A percentile compares a stretch with the other conserved stretches of the same genome.
phyloP scores from a whole-genome alignment of 1,284 basidiomycete species.

The Peniophora sp. region DNA sequence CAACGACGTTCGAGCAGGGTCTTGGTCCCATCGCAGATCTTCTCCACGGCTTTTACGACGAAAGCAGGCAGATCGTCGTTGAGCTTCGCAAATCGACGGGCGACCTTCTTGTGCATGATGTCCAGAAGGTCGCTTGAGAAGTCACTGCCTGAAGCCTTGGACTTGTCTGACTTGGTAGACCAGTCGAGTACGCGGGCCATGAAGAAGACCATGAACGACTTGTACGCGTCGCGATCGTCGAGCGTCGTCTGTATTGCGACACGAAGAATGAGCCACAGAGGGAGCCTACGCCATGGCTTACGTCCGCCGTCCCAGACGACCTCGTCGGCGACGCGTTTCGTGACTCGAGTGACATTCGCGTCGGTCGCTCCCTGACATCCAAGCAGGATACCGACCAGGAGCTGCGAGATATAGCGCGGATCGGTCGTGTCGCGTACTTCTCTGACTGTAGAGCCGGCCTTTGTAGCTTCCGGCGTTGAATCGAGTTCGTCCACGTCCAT shows the following conservation, averaged over 20 bases:
- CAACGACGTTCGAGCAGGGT: conserved; percentile 8
- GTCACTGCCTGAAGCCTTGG: neutral
- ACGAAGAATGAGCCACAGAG: conserved; percentile 37
- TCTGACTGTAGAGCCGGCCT: conserved; percentile 16
- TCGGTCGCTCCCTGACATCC: conserved; percentile 15
- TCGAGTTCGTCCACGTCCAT: conserved; percentile 19
- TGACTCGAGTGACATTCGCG: conserved; percentile 21
- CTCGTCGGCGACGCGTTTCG: conserved; percentile 37
- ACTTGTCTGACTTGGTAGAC: too few species aligned
- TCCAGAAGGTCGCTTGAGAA: neutral
- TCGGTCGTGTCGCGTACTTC: conserved; percentile 24
- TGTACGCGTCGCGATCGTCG: conserved; percentile 26
- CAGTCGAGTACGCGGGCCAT: conserved; percentile 15
- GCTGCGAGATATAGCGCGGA: conserved; percentile 33
- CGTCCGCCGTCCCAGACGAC: conserved; percentile 29
- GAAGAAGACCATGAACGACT: conserved; percentile 36
- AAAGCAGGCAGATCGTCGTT: conserved; percentile 12
- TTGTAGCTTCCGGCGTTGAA: conserved; percentile 10
- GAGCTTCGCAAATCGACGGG: conserved; percentile 31
- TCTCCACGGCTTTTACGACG: conserved; percentile 11
- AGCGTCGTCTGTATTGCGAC: conserved; percentile 37
- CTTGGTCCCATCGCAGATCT: conserved; percentile 9
- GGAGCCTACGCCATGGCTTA: conserved; percentile 38
- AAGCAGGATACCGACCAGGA: conserved; percentile 32
- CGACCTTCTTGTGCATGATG: conserved; percentile 25